These are phyloP conservation scores for Boletus hoseneyae DNA, from an alignment of 1,284 basidiomycete species.

Conservation along the genomic window DNA sequence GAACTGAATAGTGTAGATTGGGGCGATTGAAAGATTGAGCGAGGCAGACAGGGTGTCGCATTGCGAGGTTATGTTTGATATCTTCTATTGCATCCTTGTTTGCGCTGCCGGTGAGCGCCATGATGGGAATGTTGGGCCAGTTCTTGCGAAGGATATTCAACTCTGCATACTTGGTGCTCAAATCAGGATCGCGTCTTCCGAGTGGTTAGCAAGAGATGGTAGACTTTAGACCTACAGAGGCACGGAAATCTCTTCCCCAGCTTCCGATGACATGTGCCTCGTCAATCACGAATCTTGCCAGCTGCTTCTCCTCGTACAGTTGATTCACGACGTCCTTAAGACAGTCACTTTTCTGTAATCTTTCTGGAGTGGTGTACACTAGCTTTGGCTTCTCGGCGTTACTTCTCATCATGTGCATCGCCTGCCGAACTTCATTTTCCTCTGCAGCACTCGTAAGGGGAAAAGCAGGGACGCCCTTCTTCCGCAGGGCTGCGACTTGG, in stretches of 20 bases:
- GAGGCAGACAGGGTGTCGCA: conserved; percentile 59
- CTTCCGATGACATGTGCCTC: conserved; percentile 92
- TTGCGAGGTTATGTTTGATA: conserved; percentile 70
- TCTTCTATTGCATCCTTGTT: conserved; percentile 76
- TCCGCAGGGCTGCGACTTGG: conserved; percentile 74
- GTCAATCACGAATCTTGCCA: conserved; percentile 93
- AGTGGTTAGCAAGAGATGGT: not conserved
- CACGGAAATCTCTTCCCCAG: conserved; percentile 85
- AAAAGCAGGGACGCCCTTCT: conserved; percentile 59
- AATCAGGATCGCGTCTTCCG: conserved; percentile 6
- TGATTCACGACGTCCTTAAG: conserved; percentile 56
- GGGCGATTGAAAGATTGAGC: conserved; percentile 90
- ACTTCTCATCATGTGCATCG: conserved; percentile 40
- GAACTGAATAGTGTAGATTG: conserved; percentile 85
- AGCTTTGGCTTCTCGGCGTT: conserved; percentile 51
- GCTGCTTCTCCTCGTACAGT: conserved; percentile 52
- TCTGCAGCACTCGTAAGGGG: conserved; percentile 61
- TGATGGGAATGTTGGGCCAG: conserved; percentile 84
- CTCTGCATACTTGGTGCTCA: conserved; percentile 53
- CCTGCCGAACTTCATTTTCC: conserved; percentile 42
- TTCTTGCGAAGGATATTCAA: conserved; percentile 67
- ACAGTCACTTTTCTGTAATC: conserved; percentile 62
- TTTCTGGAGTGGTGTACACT: conserved; percentile 95
- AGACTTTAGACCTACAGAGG: conserved; percentile 49
- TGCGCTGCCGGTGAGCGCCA: conserved; percentile 96